Evolutionary conservation across 2,329 filamentous ascomycete species (phyloP), one percentile per base, ranked within the genome.

Genomic region (Phaeomoniella chlamydospora): DNA sequence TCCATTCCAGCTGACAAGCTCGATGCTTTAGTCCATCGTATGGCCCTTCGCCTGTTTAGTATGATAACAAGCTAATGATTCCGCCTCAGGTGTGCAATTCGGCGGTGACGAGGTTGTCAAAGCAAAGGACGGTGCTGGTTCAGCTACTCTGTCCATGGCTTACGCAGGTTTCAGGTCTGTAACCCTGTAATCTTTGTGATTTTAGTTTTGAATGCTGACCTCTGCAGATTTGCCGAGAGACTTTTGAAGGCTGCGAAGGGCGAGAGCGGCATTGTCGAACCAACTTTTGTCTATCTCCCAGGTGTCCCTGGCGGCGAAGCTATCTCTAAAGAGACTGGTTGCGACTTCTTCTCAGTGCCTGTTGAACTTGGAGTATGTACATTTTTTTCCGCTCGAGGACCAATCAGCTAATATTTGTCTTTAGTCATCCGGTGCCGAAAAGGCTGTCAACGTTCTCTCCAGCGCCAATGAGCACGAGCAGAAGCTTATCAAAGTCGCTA

Each of bases 41-140:
- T 53, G 71, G 61, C 5, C 13, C 9, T 11, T 33, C 5, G 31
- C 31, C 19, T 17, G 18, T 11, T 14, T 29, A 22, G 22, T 15
- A 6, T 19, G 15, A 13, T 35, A 37, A 29, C 33, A 4, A 30
- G 18, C 22, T 30, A 18, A 37, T 32, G n/a, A n/a, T n/a, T n/a
- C 34, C 42, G 12, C 39, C 29, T 26, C 45, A 75, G 72, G 73
- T 49, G 83, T 96, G 39, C 90, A 98, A 64, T 96, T 94, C 50
- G 90, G 90, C 58, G 90, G 90, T 70, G 90, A 98, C 50, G 86
- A 94, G 68, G 86, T 94, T 44, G 86, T 94, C 59, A 78, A 88
- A 72, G 86, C 86, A 57, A 94, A 94, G 75, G 82, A 90, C 47
- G 86, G 86, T 53, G 77, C 78, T 55, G 86, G 86, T 45, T 92